Conservation (phyloP, 2,329 filamentous ascomycete genomes). For the Talaromyces sp. region DNA sequence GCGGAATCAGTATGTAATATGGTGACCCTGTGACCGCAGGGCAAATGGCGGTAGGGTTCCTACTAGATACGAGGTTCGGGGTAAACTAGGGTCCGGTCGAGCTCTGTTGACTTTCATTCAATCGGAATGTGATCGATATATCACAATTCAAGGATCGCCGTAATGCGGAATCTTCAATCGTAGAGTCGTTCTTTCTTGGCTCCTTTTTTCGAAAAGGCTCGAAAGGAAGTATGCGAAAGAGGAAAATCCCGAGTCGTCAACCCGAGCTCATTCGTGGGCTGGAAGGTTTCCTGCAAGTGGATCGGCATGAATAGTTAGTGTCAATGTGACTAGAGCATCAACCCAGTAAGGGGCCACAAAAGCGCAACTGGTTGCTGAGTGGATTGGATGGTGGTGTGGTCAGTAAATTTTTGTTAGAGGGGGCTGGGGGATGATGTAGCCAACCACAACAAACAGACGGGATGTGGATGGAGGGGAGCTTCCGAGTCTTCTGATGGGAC, state of each 20-base stretch:
- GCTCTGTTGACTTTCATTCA: slow-evolving; percentile 10
- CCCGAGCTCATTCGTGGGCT: slow-evolving; percentile 10
- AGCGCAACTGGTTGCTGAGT: not conserved
- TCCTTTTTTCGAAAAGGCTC: not conserved
- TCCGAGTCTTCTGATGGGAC: slow-evolving; percentile 12
- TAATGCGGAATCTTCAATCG: not conserved
- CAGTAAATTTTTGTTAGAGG: slow-evolving; percentile 5
- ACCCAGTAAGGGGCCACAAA: slow-evolving; percentile 10
- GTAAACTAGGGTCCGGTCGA: slow-evolving; percentile 6
- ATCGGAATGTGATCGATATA: slow-evolving; percentile 15
- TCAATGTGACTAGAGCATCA: slow-evolving; percentile 9
- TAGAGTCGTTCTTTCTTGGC: not conserved
- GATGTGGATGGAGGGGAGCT: slow-evolving; percentile 17
- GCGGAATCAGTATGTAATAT: slow-evolving; percentile 1
- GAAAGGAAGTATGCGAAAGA: slow-evolving; percentile 11
- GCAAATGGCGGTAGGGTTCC: not conserved
- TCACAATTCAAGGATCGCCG: slow-evolving; percentile 7
- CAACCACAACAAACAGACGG: slow-evolving; percentile 17
- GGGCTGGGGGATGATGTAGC: slow-evolving; percentile 16
- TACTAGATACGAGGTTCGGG: slow-evolving; percentile 7
- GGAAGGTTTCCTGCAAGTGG: slow-evolving; percentile 11
- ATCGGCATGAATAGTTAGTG: slow-evolving; percentile 14
- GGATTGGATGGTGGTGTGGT: slow-evolving; percentile 8
- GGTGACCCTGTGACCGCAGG: slow-evolving; percentile 1
- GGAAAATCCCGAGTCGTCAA: slow-evolving; percentile 13